Evolutionary conservation across 129 eudicot genomes (phyloP), one percentile per base, ranked within the genome.

Genomic region (Saposhnikovia divaricata): DNA sequence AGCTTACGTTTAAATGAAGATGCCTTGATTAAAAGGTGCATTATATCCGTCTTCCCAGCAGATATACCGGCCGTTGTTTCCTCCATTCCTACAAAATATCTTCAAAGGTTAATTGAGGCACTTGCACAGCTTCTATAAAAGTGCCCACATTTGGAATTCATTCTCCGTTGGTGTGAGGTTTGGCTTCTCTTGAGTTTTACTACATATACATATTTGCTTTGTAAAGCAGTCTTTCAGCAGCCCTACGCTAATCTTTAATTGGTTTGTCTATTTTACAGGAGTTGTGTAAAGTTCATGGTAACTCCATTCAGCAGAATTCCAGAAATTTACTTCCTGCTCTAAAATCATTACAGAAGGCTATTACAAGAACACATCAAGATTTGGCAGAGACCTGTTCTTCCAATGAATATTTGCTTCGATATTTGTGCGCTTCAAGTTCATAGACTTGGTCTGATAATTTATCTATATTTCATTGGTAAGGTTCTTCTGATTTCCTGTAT

Each of bases 161-260:
- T 92, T 78, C 96, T 95, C 57, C 85, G 90, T 44, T 95, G 99
- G 99, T 95, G 94, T 84, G 94, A 89, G 97, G 99, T 95, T 76
- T 70, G 78, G 50, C 48, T 31, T 65, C 74, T 77, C 50, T 61
- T 13, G 9, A 45, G 8, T 78, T 55, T 43, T 42, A 23, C n/a
- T 39, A 40, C 4, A 21, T 19, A n/a, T 25, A 4, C 37, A 27
- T 1, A n/a, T 43, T 43, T n/a, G 63, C 9, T 63, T 7, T 40
- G 50, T 78, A 18, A 46, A 68, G 69, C 71, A 38, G 2, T 73
- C 18, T 9, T 27, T 31, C 25, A 9, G 40, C 19, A 43, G 27
- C 38, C 21, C 31, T 75, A 12, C 46, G 15, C 7, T 27, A 46
- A 16, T 80, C n/a, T 11, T 27, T 45, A 59, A 38, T 77, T 82